These are phyloP conservation scores for Populus alba DNA, from an alignment of 345 rosid genomes.

Conservation along the genomic window DNA sequence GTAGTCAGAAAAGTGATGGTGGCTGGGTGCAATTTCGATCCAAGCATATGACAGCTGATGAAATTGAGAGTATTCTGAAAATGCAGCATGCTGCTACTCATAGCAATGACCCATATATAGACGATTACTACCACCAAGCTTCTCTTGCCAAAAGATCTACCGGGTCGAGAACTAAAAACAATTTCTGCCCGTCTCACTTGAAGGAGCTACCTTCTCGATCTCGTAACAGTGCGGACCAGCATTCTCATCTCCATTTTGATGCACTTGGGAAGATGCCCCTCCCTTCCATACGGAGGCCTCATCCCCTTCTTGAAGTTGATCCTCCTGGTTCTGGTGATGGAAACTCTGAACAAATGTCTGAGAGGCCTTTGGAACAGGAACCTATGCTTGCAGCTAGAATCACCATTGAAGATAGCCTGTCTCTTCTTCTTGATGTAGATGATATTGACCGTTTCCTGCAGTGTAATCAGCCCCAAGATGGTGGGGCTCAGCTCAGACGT, in stretches of 20 bases:
- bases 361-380: slow-evolving; percentile 83
- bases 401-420: slow-evolving; percentile 74
- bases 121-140: slow-evolving; percentile 98
- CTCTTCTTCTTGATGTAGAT: slow-evolving; percentile 75
- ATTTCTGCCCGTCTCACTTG: slow-evolving; percentile 75
- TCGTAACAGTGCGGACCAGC: slow-evolving; percentile 65
- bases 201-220: slow-evolving; percentile 75
- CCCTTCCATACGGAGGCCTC: slow-evolving; percentile 61
- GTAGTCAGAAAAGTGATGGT: slow-evolving; percentile 80
- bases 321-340: slow-evolving; percentile 54
- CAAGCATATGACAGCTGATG: slow-evolving; percentile 92
- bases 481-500: slow-evolving; percentile 71
- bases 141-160: slow-evolving; percentile 59
- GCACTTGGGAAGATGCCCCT: slow-evolving; percentile 60
- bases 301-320: slow-evolving; percentile 72
- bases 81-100: slow-evolving; percentile 92
- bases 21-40: slow-evolving; percentile 70
- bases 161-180: slow-evolving; percentile 58
- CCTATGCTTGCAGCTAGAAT: slow-evolving; percentile 97
- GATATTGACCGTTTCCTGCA: slow-evolving; percentile 80
- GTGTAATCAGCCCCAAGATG: slow-evolving; percentile 72
- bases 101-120: slow-evolving; percentile 73
- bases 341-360: slow-evolving; percentile 52
- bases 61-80: slow-evolving; percentile 90
- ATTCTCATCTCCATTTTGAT: slow-evolving; percentile 52